Evolutionary conservation across 2,329 filamentous ascomycete genomes (phyloP), one percentile per base, ranked within the genome.

Genomic region (Remersonia thermophila): DNA sequence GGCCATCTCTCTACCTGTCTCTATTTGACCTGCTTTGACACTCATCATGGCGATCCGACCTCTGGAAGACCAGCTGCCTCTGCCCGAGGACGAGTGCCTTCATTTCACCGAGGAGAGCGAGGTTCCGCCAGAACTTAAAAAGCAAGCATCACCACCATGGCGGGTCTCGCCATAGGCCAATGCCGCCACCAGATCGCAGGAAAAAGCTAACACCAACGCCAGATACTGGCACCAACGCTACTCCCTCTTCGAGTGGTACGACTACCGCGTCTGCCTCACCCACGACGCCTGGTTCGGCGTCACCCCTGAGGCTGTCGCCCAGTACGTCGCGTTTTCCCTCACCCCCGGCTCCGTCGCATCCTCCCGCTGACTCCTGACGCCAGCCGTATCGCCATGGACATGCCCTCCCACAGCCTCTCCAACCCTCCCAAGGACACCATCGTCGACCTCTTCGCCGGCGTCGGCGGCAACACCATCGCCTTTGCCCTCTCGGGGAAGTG

Each of bases 231-330:
- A 80, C 12, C 87, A 96, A 53, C 75, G 91, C 41, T 79, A 91
- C 56, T 80, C 77, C 35, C 83, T 98, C 46, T 98, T 93, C 60
- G 79, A 80, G 12, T 71, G 71, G 49, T 98, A 95, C 55, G 80
- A 95, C 55, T 71, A 87, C 40, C 89, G 86, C 37, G 72, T 98
- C 47, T 80, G 77, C 66, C 76, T 98, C 68, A 98, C 93, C 0
- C 79, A 93, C 55, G 80, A 89, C 60, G 82, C 86, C 36, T 98
- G 91, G 91, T 98, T 91, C 56, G 91, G 87, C 37, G 87, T 96
- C 7, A 98, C 93, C 0, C 87, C 91, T 11, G 89, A 98, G 57
- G 82, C 83, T 4, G 75, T 98, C 18, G 91, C n/a, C n/a, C 91
- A 41, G 83, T 91, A 65, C 51, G 67, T 26, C 18, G 10, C 8